Conservation (phyloP, 2,329 filamentous ascomycete genomes). For the Apiospora saccharicola region DNA sequence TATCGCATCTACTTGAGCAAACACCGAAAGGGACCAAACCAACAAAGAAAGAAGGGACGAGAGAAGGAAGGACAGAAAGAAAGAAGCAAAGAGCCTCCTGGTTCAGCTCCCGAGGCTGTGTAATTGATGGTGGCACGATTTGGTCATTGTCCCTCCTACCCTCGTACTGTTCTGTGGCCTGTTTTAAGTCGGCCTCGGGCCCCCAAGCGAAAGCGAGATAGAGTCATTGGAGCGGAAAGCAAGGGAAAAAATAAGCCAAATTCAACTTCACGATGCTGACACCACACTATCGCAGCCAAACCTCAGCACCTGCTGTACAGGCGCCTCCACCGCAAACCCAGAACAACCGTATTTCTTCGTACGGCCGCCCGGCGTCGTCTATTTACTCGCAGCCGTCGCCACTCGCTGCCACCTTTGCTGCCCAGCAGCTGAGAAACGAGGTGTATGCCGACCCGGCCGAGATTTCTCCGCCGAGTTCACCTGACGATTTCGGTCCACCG, state of each 20-base stretch:
- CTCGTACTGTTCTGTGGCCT: conserved; percentile 3
- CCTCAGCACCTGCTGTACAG: conserved; percentile 36
- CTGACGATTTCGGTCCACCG: conserved; percentile 50
- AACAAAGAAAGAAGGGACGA: neutral
- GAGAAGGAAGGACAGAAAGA: neutral
- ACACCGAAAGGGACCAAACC: neutral
- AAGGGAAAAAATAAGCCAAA: neutral
- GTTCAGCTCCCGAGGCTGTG: neutral
- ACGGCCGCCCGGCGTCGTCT: conserved; percentile 62
- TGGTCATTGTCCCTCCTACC: neutral
- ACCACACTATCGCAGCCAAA: conserved; percentile 39
- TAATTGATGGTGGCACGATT: neutral
- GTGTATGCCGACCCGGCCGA: conserved; percentile 41
- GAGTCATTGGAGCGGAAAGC: neutral
- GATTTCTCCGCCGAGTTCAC: conserved; percentile 66
- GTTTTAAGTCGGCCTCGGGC: neutral
- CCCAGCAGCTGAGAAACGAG: conserved; percentile 38
- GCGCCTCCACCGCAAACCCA: conserved; percentile 43
- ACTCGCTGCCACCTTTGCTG: conserved; percentile 42
- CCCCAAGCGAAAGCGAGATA: neutral
- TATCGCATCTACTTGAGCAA: neutral
- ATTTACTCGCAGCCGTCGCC: conserved; percentile 66
- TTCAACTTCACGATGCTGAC: conserved; percentile 33
- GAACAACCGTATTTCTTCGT: conserved; percentile 17
- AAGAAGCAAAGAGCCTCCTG: neutral